Evolutionary conservation across 23 red algal genomes (phyloP).

Genomic region (Cyanidium caldarium): DNA sequence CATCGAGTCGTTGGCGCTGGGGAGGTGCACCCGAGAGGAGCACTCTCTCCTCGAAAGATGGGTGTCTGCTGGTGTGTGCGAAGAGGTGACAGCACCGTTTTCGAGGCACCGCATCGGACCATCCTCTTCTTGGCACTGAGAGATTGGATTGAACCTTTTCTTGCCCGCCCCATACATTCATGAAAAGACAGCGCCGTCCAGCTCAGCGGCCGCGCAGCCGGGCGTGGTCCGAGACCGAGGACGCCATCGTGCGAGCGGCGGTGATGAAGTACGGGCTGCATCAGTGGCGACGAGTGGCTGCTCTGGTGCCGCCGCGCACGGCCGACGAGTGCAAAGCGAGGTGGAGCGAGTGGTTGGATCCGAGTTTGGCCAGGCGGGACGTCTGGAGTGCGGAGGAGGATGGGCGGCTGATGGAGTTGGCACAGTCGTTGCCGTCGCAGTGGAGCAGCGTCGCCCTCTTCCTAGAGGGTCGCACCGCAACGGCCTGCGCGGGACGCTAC

Average conservation of each 20-base stretch:
- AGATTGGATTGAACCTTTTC: too few relatives aligned
- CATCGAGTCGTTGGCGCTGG: too few relatives aligned
- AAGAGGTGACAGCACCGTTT: too few relatives aligned
- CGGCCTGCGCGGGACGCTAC: slow-evolving; percentile 75
- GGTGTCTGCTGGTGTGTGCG: too few relatives aligned
- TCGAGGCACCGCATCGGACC: too few relatives aligned
- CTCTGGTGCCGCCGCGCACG: slow-evolving; percentile 52
- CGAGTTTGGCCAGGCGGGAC: slow-evolving; percentile 39
- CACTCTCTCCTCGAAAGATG: too few relatives aligned
- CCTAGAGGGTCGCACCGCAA: slow-evolving; percentile 60
- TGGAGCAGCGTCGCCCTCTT: slow-evolving; percentile 75
- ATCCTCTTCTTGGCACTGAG: too few relatives aligned
- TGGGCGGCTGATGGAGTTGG: slow-evolving; percentile 57
- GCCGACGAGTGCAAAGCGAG: slow-evolving; percentile 71
- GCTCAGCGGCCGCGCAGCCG: not conserved
- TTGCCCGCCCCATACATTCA: too few relatives aligned
- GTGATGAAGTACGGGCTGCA: slow-evolving; percentile 80
- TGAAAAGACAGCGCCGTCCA: not conserved
- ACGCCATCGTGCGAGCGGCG: slow-evolving; percentile 83
- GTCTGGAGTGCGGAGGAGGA: slow-evolving; percentile 83
- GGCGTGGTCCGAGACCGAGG: slow-evolving; percentile 74
- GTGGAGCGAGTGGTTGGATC: slow-evolving; percentile 76
- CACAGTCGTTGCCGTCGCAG: slow-evolving; percentile 49
- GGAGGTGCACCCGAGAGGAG: too few relatives aligned
- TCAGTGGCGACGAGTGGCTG: slow-evolving; percentile 83